phyloP scores from a whole-genome alignment of 164 flowering plant species.

The Sextonia rubra region DNA sequence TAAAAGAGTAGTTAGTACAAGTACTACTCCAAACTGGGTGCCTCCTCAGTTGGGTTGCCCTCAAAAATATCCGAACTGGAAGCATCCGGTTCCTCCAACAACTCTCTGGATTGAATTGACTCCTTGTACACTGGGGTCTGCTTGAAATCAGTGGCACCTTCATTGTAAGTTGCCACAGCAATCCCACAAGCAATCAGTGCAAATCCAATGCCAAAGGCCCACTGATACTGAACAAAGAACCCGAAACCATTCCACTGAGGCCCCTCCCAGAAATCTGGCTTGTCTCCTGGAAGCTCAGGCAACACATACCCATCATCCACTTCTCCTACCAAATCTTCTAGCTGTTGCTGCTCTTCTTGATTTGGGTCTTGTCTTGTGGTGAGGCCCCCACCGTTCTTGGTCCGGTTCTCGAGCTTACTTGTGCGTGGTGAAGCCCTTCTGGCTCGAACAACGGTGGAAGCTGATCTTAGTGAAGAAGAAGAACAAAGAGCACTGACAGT shows the following conservation, averaged over 20 bases:
- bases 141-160: slow-evolving; percentile 94
- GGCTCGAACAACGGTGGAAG: slow-evolving; percentile 16
- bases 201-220: slow-evolving; percentile 88
- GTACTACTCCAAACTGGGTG: slow-evolving; percentile 78
- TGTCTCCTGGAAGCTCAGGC: slow-evolving; percentile 66
- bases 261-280: slow-evolving; percentile 85
- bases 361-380: slow-evolving; percentile 28
- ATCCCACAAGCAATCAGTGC: slow-evolving; percentile 77
- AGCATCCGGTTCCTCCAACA: slow-evolving; percentile 72
- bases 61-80: slow-evolving; percentile 80
- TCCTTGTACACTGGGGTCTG: slow-evolving; percentile 83
- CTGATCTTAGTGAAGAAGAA: background rate
- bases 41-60: slow-evolving; percentile 89
- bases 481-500: background rate
- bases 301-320: slow-evolving; percentile 45
- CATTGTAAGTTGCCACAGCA: slow-evolving; percentile 84
- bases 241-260: slow-evolving; percentile 79
- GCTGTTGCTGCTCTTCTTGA: slow-evolving; percentile 16
- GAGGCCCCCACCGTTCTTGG: slow-evolving; percentile 24
- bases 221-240: slow-evolving; percentile 73
- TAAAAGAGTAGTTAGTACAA: no score
- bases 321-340: slow-evolving; percentile 9
- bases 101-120: slow-evolving; percentile 62
- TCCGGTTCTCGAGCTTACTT: slow-evolving; percentile 56
- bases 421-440: slow-evolving; percentile 44